Percentiles rank a stretch among this genome's conserved stretches.
phyloP scores from a whole-genome alignment of 2,329 filamentous ascomycete genomes.

The Fusarium verrucosum region DNA sequence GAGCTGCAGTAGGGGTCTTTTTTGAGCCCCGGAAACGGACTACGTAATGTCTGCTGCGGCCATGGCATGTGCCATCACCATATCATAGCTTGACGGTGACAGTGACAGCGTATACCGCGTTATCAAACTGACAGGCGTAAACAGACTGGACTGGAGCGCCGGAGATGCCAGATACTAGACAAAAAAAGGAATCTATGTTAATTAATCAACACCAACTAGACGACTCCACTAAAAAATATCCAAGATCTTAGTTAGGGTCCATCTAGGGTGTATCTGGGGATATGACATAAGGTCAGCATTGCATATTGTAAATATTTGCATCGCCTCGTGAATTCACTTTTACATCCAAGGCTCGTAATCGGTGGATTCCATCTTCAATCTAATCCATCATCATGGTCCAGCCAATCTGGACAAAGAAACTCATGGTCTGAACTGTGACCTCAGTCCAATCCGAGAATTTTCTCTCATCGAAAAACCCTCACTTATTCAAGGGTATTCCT shows the following conservation, averaged over 20 bases:
- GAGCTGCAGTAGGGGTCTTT: conserved; percentile 15
- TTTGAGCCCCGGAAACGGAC: conserved; percentile 16
- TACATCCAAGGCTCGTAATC: background rate
- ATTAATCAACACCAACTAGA: background rate
- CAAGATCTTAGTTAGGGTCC: conserved; percentile 20
- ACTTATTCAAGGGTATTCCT: conserved; percentile 9
- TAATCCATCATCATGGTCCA: background rate
- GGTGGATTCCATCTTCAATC: background rate
- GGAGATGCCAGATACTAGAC: background rate
- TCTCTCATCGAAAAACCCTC: conserved; percentile 1
- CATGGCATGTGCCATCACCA: conserved; percentile 9
- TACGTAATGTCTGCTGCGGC: conserved; percentile 24
- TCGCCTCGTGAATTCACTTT: conserved; percentile 4
- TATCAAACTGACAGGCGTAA: background rate
- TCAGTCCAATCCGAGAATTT: background rate
- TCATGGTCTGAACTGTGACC: background rate
- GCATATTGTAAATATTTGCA: background rate
- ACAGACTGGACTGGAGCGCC: background rate
- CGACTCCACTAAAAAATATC: background rate
- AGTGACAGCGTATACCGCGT: background rate
- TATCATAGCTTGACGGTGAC: conserved; percentile 1
- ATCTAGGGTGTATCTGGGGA: conserved; percentile 21
- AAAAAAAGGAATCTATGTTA: background rate
- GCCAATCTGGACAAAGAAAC: conserved; percentile 1
- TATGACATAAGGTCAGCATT: conserved; percentile 26